Conservation (phyloP, 352 stramenopile genomes). For the Thraustotheca clavata region DNA sequence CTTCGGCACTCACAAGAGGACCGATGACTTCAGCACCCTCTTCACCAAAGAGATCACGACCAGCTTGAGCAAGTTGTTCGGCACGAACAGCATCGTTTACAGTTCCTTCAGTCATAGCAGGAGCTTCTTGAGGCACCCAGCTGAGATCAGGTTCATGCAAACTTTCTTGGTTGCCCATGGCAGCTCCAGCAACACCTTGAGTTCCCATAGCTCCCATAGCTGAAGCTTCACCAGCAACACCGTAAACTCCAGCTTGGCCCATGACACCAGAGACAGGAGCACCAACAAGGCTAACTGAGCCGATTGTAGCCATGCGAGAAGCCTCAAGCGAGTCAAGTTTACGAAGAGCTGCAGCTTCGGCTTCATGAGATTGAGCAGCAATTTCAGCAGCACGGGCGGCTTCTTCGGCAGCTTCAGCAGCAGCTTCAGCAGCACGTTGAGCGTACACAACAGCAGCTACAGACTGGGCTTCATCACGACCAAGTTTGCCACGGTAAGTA, state of each 20-base stretch:
- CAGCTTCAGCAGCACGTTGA: constrained; percentile 60
- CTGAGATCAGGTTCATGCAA: constrained; percentile 78
- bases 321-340: constrained; percentile 59
- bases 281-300: constrained; percentile 28
- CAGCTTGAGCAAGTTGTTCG: constrained; percentile 78
- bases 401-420: constrained; percentile 64
- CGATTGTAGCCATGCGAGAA: constrained; percentile 42
- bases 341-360: constrained; percentile 66
- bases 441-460: constrained; percentile 54
- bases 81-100: constrained; percentile 56
- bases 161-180: constrained; percentile 61
- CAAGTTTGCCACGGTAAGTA: constrained; percentile 52
- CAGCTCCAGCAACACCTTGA: constrained; percentile 55
- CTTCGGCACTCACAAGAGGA: constrained; percentile 75
- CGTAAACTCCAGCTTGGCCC: constrained; percentile 43
- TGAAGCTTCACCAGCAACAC: constrained; percentile 53
- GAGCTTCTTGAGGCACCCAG: constrained; percentile 76
- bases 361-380: constrained; percentile 57
- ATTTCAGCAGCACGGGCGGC: constrained; percentile 61
- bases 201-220: constrained; percentile 72
- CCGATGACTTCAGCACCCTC: constrained; percentile 64
- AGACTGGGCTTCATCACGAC: constrained; percentile 62
- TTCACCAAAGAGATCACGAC: constrained; percentile 77
- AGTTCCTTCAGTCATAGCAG: constrained; percentile 71
- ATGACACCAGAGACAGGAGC: constrained; percentile 36